phyloP scores from a whole-genome alignment of 805 yeast species.

The Ascoidea tarda region DNA sequence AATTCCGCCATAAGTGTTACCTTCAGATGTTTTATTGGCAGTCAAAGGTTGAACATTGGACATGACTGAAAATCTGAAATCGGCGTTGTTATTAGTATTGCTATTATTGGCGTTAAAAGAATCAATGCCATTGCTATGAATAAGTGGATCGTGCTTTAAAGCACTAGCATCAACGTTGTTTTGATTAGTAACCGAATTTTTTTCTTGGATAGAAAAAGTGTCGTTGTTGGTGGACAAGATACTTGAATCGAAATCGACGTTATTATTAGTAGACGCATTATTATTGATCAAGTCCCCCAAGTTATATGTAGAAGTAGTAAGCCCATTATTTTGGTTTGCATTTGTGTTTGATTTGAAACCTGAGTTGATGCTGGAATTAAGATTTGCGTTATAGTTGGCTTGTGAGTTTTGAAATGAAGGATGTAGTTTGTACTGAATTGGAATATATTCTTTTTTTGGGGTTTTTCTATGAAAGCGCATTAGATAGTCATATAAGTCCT shows the following conservation, averaged over 20 bases:
- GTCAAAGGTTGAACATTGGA: too few relatives aligned
- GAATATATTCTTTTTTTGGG: constrained; percentile 30
- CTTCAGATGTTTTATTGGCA: neutral
- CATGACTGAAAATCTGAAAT: too few relatives aligned
- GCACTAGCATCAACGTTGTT: neutral
- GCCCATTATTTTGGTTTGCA: neutral
- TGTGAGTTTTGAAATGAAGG: constrained; percentile 36
- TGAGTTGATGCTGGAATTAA: neutral
- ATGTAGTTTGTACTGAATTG: constrained; percentile 61
- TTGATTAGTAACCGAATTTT: neutral
- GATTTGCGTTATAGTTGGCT: constrained; percentile 10
- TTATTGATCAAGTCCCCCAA: neutral
- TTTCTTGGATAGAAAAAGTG: too few relatives aligned
- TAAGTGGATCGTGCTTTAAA: neutral
- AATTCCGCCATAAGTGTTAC: neutral
- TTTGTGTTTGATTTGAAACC: neutral
- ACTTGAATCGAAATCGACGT: neutral
- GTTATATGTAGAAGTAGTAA: neutral
- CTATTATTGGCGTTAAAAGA: neutral
- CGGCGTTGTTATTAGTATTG: neutral
- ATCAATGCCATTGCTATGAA: neutral
- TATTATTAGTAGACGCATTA: neutral
- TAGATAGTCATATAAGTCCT: constrained; percentile 61
- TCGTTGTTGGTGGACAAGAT: too few relatives aligned
- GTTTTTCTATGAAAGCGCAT: constrained; percentile 28